phyloP scores from a whole-genome alignment of 2,329 filamentous ascomycete species.

The Zymoseptoria brevis region DNA sequence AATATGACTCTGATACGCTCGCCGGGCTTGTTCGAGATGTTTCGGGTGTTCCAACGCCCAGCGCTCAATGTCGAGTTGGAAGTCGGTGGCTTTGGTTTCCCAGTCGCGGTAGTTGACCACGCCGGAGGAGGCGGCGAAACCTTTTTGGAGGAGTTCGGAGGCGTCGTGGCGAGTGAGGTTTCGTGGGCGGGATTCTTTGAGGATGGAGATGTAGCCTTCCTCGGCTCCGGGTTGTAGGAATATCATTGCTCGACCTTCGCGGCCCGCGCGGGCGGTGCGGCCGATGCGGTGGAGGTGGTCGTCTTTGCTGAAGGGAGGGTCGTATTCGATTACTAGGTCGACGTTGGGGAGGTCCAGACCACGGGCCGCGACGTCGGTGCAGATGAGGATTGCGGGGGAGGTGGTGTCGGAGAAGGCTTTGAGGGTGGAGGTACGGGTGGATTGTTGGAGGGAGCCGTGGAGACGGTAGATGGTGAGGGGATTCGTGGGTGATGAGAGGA shows the following conservation, averaged over 20 bases:
- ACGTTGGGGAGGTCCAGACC: conserved; percentile 93
- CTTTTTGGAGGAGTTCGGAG: conserved; percentile 60
- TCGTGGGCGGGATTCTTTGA: conserved; percentile 60
- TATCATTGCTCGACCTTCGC: conserved; percentile 74
- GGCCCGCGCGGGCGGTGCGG: conserved; percentile 86
- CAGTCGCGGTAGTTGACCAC: conserved; percentile 43
- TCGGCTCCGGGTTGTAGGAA: conserved; percentile 88
- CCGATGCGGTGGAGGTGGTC: conserved; percentile 94
- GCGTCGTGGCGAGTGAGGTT: conserved; percentile 50
- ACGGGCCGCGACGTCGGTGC: conserved; percentile 90
- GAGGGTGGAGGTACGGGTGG: conserved; percentile 78
- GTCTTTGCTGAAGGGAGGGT: conserved; percentile 85
- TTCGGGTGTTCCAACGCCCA: conserved; percentile 58
- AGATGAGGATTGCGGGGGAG: conserved; percentile 74
- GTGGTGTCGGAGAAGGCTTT: conserved; percentile 66
- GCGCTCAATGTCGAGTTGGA: conserved; percentile 58
- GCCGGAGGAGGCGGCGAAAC: conserved; percentile 40
- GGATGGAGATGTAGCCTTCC: conserved; percentile 76
- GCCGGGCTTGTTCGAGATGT: conserved; percentile 70
- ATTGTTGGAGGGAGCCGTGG: conserved; percentile 84
- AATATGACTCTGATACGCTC: conserved; percentile 85
- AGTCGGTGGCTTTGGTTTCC: conserved; percentile 59
- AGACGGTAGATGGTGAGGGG: conserved; percentile 74
- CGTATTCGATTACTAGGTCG: conserved; percentile 91
- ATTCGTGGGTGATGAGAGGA: conserved; percentile 55